These are phyloP conservation scores for Beauveria sp. DNA, from an alignment of 2,329 filamentous ascomycete genomes.

Conservation along the genomic window DNA sequence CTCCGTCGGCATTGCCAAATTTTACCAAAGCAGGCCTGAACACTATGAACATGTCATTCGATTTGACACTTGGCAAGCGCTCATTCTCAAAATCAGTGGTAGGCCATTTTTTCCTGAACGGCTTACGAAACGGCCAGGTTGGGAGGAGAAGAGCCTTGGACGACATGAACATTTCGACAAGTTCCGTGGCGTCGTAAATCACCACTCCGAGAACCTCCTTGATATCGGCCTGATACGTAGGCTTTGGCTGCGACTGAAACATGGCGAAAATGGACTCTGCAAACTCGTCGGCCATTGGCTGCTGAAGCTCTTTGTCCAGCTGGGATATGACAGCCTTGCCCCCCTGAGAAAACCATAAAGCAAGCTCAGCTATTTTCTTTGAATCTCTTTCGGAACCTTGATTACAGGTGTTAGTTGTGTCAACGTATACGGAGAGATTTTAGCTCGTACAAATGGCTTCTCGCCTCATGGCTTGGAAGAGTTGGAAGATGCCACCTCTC, in stretches of 20 bases:
- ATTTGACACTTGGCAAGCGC: not conserved
- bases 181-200: not conserved
- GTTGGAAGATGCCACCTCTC: too few relatives aligned
- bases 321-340: not conserved
- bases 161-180: not conserved
- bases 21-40: not conserved
- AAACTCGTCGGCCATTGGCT: not conserved
- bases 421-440: too few relatives aligned
- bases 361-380: not conserved
- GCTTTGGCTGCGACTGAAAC: not conserved
- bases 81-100: not conserved
- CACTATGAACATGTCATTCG: not conserved
- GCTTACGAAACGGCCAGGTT: not conserved
- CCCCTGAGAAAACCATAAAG: not conserved
- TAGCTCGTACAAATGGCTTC: not conserved
- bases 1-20: not conserved
- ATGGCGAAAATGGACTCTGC: not conserved
- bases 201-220: not conserved
- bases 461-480: too few relatives aligned
- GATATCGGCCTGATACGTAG: not conserved
- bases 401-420: not conserved
- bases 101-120: too few relatives aligned
- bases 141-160: not conserved
- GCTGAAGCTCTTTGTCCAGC: not conserved
- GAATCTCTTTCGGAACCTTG: not conserved